Conservation (phyloP, 106 monocot genomes). For the Acorus calamus region DNA sequence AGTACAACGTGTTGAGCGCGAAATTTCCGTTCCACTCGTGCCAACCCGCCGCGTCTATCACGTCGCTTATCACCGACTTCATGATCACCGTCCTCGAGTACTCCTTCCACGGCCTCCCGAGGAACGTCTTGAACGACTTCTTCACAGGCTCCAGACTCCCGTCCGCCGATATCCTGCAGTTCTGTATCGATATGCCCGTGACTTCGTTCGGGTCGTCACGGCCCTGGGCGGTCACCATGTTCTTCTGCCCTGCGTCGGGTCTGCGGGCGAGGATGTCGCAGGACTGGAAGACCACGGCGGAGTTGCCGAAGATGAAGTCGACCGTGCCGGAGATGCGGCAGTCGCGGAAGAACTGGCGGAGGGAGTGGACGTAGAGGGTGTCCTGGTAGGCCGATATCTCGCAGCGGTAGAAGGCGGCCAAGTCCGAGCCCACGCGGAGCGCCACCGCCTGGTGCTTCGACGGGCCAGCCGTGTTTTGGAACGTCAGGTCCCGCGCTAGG, state of each 20-base stretch:
- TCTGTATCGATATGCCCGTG: slow-evolving; percentile 37
- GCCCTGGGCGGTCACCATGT: slow-evolving; percentile 41
- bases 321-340: slow-evolving; percentile 35
- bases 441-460: slow-evolving; percentile 51
- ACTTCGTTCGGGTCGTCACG: slow-evolving; percentile 30
- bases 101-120: slow-evolving; percentile 37
- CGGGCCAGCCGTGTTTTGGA: slow-evolving; percentile 39
- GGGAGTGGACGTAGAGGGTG: slow-evolving; percentile 45
- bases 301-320: slow-evolving; percentile 57
- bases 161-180: slow-evolving; percentile 18
- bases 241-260: slow-evolving; percentile 23
- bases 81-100: slow-evolving; percentile 38
- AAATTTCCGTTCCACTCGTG: slow-evolving; percentile 27
- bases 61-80: slow-evolving; percentile 19
- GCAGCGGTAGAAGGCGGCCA: slow-evolving; percentile 38
- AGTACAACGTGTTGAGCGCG: slow-evolving; percentile 28
- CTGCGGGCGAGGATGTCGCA: slow-evolving; percentile 22
- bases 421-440: slow-evolving; percentile 33
- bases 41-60: slow-evolving; percentile 29
- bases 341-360: slow-evolving; percentile 43
- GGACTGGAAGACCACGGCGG: slow-evolving; percentile 32
- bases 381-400: slow-evolving; percentile 34
- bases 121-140: slow-evolving; percentile 13
- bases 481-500: slow-evolving; percentile 18
- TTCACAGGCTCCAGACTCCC: slow-evolving; percentile 13